Base-by-base conservation (phyloP, 2,329 filamentous ascomycete genomes). In the Fusarium dlaminii region DNA sequence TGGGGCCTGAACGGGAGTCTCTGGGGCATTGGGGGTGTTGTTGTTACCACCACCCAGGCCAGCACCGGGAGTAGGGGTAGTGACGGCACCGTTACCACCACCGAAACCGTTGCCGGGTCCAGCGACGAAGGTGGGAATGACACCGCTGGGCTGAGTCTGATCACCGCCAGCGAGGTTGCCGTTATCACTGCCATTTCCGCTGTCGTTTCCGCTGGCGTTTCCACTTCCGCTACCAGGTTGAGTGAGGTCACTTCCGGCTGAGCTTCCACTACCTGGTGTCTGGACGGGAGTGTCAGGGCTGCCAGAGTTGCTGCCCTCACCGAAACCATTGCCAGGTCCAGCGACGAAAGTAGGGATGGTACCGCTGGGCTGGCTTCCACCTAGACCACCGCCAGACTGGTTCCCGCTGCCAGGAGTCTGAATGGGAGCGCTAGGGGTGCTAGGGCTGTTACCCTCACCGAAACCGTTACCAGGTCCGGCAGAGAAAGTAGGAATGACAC, bases 401-500 rank as follows among this genome's bases (percentile, higher is more conserved):
- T 20, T 58, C 29, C 56, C 56, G 24, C 20, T 43, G 9, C 60
- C 60, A 29, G 60, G 60, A 46, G 60, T 63, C 24, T 58, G 51
- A 27, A 63, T 29, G 24, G 52, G 60, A 30, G 60, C 6, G 22
- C 34, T 20, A 22, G 56, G 56, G 12, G 30, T 62, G 22, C 57
- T 8, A 37, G 66, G 32, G 20, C 20, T 54, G 22, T 58, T 40
- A 2, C 43, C 66, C 3, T 54, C 32, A n/a, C 65, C 65, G 13
- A 70, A 70, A 15, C 67, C 67, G 32, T 70, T 46, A 24, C 67
- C 67, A 14, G 67, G 67, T 24, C 59, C 60, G 36, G 68, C 68
- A 63, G 63, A 68, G 39, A 63, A 68, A 12, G 68, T 69, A 45
- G 68, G 68, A 15, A 69, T 46, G 15, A 60, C 32, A 9, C 46